Evolutionary conservation across 1,284 basidiomycete species (phyloP).

Genomic region (Tausonia pullulans): DNA sequence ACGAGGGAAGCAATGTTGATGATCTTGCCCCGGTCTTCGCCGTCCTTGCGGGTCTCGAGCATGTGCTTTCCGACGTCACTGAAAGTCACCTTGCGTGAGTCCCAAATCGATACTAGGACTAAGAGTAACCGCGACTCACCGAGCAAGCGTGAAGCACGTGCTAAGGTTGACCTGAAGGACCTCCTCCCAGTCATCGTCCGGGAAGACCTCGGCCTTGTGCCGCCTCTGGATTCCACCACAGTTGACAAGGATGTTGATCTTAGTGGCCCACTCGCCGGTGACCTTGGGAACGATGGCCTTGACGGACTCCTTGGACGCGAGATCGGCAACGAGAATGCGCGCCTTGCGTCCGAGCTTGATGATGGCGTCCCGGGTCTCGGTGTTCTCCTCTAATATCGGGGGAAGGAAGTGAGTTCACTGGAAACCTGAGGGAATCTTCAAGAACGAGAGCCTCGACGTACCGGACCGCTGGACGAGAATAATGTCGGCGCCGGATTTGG

Average conservation of each 20-base stretch:
- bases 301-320: conserved; percentile 56
- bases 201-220: conserved; percentile 67
- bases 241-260: conserved; percentile 80
- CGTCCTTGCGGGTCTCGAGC: conserved; percentile 32
- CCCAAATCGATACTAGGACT: no score
- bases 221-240: conserved; percentile 89
- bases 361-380: conserved; percentile 43
- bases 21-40: conserved; percentile 36
- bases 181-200: conserved; percentile 80
- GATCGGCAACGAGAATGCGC: conserved; percentile 59
- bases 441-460: neutral
- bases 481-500: conserved; percentile 59
- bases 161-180: conserved; percentile 41
- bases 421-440: conserved; percentile 13
- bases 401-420: conserved; percentile 17
- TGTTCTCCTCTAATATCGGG: conserved; percentile 32
- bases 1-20: conserved; percentile 38
- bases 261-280: conserved; percentile 39
- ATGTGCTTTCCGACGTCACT: conserved; percentile 38
- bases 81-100: no score
- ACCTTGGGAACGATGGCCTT: conserved; percentile 50
- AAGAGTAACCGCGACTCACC: neutral
- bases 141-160: conserved; percentile 36
- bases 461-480: conserved; percentile 57
- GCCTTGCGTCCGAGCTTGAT: conserved; percentile 30